A percentile compares a stretch with the other conserved stretches of the same genome.
Conservation (phyloP, 78 protist genomes). For the Blattamonas nauphoetae region DNA sequence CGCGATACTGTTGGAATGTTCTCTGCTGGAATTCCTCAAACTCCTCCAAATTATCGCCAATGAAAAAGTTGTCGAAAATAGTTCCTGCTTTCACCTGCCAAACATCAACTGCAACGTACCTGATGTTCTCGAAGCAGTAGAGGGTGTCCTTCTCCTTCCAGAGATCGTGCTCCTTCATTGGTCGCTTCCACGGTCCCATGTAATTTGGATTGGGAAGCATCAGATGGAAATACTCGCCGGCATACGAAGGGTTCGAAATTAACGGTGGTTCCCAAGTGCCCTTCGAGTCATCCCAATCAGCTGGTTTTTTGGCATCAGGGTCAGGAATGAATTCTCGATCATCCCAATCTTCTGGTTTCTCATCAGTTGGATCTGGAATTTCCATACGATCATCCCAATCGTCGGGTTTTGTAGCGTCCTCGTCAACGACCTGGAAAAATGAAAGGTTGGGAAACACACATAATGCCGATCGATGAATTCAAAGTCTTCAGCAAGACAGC, state of each 20-base stretch:
- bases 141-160: not conserved
- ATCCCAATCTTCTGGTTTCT: constrained; percentile 75
- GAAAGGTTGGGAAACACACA: constrained; percentile 53
- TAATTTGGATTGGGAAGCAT: constrained; percentile 27
- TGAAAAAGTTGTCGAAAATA: constrained; percentile 88
- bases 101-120: not conserved
- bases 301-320: constrained; percentile 78
- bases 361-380: constrained; percentile 51
- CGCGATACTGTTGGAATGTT: not conserved
- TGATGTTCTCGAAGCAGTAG: not conserved
- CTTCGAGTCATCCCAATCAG: constrained; percentile 94
- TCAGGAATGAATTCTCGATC: constrained; percentile 62
- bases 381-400: constrained; percentile 38
- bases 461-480: not conserved
- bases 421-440: constrained; percentile 71
- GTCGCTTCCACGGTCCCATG: constrained; percentile 96
- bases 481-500: constrained; percentile 41
- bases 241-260: constrained; percentile 30
- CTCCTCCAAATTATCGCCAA: constrained; percentile 65
- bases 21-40: constrained; percentile 29
- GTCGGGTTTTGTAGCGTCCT: constrained; percentile 51
- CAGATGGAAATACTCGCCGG: constrained; percentile 81
- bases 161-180: constrained; percentile 46
- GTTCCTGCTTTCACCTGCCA: constrained; percentile 81
- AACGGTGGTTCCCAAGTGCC: constrained; percentile 12